phyloP scores from a whole-genome alignment of 2,329 filamentous ascomycete genomes.

The Fusarium sp. region DNA sequence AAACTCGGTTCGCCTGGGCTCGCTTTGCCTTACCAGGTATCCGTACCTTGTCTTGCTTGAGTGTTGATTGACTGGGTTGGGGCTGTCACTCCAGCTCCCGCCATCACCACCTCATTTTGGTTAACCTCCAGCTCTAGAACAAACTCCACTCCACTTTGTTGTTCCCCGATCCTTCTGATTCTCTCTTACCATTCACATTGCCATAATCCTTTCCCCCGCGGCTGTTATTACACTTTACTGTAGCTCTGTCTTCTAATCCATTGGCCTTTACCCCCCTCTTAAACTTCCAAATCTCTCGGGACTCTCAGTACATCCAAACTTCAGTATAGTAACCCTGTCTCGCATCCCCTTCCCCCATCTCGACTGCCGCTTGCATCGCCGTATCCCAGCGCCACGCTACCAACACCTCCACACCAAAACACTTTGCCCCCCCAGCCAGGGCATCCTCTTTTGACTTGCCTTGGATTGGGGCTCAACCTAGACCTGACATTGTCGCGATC shows the following conservation, averaged over 20 bases:
- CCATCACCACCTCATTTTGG: slow-evolving; percentile 28
- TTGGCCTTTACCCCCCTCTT: slow-evolving; percentile 1
- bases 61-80: neutral
- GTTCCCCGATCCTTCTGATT: slow-evolving; percentile 26
- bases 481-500: slow-evolving; percentile 33
- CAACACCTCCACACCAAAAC: slow-evolving; percentile 40
- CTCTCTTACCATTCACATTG: slow-evolving; percentile 6
- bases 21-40: slow-evolving; percentile 12
- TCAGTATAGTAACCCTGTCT: slow-evolving; percentile 19
- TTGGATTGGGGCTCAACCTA: slow-evolving; percentile 24
- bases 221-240: neutral
- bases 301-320: neutral
- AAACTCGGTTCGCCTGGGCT: neutral
- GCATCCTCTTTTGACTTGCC: slow-evolving; percentile 27
- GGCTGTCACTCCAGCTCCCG: slow-evolving; percentile 27
- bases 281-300: neutral
- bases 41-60: neutral
- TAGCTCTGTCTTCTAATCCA: slow-evolving; percentile 4
- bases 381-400: slow-evolving; percentile 39
- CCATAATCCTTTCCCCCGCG: slow-evolving; percentile 17
- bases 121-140: slow-evolving; percentile 32
- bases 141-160: slow-evolving; percentile 34
- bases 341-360: slow-evolving; percentile 26
- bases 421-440: slow-evolving; percentile 36
- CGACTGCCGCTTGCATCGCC: slow-evolving; percentile 39